Evolutionary conservation across 495 filamentous ascomycete genomes (phyloP).

Genomic region (Penicillium canescens): DNA sequence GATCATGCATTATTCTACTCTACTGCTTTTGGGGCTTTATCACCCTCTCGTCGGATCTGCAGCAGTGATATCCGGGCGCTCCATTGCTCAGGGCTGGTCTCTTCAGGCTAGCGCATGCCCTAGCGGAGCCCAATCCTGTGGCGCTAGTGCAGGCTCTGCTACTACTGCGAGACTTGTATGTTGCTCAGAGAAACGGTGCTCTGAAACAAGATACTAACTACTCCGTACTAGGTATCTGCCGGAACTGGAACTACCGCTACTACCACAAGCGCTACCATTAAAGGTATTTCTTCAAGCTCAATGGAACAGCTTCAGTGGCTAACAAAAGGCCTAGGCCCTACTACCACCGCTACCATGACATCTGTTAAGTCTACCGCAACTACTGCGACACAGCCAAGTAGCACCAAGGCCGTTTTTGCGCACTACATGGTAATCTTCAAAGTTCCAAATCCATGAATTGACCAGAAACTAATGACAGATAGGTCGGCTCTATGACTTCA

Average conservation of each 20-base stretch:
- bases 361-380: neutral
- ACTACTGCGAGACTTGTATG: slow-evolving; percentile 1
- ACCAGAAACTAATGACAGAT: neutral
- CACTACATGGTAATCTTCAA: slow-evolving; percentile 32
- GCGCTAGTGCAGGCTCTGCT: slow-evolving; percentile 6
- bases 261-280: neutral
- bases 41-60: neutral
- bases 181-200: neutral
- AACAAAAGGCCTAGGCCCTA: no score
- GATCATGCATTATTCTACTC: no score
- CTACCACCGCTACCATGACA: neutral
- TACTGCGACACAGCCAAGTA: neutral
- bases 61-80: neutral
- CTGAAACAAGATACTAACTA: neutral
- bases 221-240: neutral
- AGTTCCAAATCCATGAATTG: neutral
- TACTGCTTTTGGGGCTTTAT: neutral
- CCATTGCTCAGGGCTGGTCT: slow-evolving; percentile 17
- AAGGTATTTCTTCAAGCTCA: no score
- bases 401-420: slow-evolving; percentile 23
- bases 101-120: slow-evolving; percentile 20
- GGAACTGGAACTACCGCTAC: neutral
- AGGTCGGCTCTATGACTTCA: slow-evolving; percentile 20
- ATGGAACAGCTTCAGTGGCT: no score
- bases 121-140: slow-evolving; percentile 12